Conservation (phyloP, 2,329 filamentous ascomycete species). For the Volutella citrinella region DNA sequence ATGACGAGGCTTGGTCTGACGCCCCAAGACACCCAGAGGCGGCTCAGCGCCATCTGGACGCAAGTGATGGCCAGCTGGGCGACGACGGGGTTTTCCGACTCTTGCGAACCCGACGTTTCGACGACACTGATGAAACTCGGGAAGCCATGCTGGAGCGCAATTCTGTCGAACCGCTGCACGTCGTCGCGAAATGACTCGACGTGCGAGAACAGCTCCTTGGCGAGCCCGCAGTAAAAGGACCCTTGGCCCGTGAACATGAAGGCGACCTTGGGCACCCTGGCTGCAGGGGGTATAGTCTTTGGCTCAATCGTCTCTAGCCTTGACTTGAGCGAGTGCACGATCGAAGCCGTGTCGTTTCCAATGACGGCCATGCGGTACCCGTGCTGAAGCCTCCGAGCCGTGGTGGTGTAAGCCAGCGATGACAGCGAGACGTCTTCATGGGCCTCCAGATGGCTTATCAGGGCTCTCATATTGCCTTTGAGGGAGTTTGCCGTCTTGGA, state of each 20-base stretch:
- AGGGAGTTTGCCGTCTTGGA: slow-evolving; percentile 55
- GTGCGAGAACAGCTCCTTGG: slow-evolving; percentile 30
- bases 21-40: slow-evolving; percentile 28
- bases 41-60: slow-evolving; percentile 40
- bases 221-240: slow-evolving; percentile 28
- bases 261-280: slow-evolving; percentile 27
- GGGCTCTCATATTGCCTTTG: slow-evolving; percentile 53
- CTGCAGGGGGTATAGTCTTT: slow-evolving; percentile 12
- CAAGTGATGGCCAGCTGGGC: slow-evolving; percentile 38
- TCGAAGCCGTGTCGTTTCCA: slow-evolving; percentile 17
- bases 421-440: slow-evolving; percentile 51
- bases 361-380: slow-evolving; percentile 52
- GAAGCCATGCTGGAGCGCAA: slow-evolving; percentile 33
- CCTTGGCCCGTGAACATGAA: slow-evolving; percentile 49
- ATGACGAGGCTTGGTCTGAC: slow-evolving; percentile 38
- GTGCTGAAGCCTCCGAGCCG: slow-evolving; percentile 62
- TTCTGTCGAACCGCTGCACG: slow-evolving; percentile 29
- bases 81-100: slow-evolving; percentile 14
- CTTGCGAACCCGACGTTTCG: slow-evolving; percentile 34
- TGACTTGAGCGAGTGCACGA: slow-evolving; percentile 8
- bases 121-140: slow-evolving; percentile 40
- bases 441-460: slow-evolving; percentile 52
- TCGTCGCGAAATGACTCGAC: slow-evolving; percentile 31
- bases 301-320: slow-evolving; percentile 12
- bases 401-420: slow-evolving; percentile 64